Evolutionary conservation across 352 stramenopile genomes (phyloP).

Genomic region (Vaucheria bursata): DNA sequence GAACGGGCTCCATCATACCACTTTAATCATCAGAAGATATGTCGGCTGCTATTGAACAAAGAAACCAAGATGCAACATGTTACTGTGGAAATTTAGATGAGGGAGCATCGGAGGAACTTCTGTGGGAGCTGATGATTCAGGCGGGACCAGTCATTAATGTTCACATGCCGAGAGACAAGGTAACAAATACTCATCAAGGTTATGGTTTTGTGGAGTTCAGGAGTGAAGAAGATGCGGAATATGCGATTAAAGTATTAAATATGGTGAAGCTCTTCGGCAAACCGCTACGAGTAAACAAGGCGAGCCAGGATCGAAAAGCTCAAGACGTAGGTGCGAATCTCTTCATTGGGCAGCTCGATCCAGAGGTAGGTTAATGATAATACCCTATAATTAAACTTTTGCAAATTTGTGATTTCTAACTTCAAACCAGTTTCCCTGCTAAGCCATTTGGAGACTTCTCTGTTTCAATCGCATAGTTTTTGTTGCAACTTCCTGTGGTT

Average conservation of each 20-base stretch:
- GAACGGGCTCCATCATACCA: too few relatives aligned
- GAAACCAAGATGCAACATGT: slow-evolving; percentile 89
- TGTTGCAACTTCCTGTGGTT: too few relatives aligned
- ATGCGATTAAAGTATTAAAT: slow-evolving; percentile 95
- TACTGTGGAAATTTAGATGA: slow-evolving; percentile 97
- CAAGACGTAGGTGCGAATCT: slow-evolving; percentile 97
- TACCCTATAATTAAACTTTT: background rate
- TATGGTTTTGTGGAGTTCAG: slow-evolving; percentile 99
- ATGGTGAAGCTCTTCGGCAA: slow-evolving; percentile 97
- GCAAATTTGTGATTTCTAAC: background rate
- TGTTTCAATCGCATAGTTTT: too few relatives aligned
- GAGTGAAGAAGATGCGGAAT: slow-evolving; percentile 90
- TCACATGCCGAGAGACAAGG: slow-evolving; percentile 97
- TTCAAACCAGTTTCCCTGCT: background rate
- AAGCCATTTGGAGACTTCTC: background rate
- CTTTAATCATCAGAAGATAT: too few relatives aligned
- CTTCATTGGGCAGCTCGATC: slow-evolving; percentile 80
- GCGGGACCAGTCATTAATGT: slow-evolving; percentile 91
- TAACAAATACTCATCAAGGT: slow-evolving; percentile 60
- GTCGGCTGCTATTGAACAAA: slow-evolving; percentile 60
- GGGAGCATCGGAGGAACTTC: slow-evolving; percentile 83
- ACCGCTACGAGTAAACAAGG: slow-evolving; percentile 90
- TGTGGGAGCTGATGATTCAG: slow-evolving; percentile 88
- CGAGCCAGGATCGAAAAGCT: slow-evolving; percentile 82
- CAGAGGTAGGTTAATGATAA: slow-evolving; percentile 5